phyloP scores from a whole-genome alignment of 2,329 filamentous ascomycete species.

The Microsporum ferrugineum region DNA sequence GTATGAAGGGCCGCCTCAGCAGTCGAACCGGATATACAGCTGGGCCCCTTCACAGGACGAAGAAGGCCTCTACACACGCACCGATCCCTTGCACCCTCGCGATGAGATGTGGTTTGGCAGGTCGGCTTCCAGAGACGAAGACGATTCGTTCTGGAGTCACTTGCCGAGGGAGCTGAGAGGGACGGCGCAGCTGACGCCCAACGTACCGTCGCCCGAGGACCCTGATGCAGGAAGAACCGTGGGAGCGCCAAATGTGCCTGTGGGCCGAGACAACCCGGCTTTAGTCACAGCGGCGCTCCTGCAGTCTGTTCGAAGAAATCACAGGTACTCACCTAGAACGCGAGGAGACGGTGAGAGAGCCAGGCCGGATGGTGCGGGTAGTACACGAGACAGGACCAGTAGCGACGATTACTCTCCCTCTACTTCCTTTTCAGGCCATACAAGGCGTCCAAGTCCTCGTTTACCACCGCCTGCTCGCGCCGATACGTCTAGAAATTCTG shows the following conservation, averaged over 20 bases:
- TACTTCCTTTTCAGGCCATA: not conserved
- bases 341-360: slow-evolving; percentile 27
- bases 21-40: slow-evolving; percentile 46
- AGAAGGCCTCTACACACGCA: not conserved
- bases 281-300: slow-evolving; percentile 27
- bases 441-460: not conserved
- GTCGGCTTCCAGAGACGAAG: not conserved
- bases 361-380: slow-evolving; percentile 9
- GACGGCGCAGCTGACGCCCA: not conserved
- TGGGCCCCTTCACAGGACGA: slow-evolving; percentile 44
- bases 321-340: slow-evolving; percentile 26
- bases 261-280: slow-evolving; percentile 6
- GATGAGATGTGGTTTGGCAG: not conserved
- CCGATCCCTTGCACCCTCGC: not conserved
- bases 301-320: slow-evolving; percentile 32
- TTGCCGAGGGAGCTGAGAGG: not conserved
- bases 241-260: not conserved
- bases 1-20: slow-evolving; percentile 45
- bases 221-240: slow-evolving; percentile 14
- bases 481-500: slow-evolving; percentile 21
- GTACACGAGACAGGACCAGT: slow-evolving; percentile 9
- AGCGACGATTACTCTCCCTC: slow-evolving; percentile 2
- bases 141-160: not conserved
- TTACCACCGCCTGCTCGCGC: not conserved
- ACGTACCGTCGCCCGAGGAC: slow-evolving; percentile 14